Percentiles rank a stretch among this genome's conserved stretches.
phyloP scores from a whole-genome alignment of 306 rosid species.

The Cyamopsis tetragonoloba region DNA sequence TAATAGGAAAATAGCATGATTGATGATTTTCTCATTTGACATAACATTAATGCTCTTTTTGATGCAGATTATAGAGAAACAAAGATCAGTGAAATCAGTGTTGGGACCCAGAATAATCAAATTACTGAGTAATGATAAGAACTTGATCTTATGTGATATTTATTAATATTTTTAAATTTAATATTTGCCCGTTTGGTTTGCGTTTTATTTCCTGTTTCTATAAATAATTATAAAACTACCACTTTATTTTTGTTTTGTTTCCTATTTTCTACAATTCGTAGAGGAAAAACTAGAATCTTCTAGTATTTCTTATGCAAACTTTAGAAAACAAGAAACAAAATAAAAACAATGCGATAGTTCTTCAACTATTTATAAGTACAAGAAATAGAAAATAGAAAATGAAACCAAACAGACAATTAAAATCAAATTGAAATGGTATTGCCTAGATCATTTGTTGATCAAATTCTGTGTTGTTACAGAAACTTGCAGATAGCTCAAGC shows the following conservation, averaged over 20 bases:
- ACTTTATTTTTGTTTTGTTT: no score
- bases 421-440: constrained; percentile 27
- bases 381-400: no score
- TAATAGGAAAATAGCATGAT: constrained; percentile 13
- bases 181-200: no score
- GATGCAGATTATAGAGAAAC: constrained; percentile 51
- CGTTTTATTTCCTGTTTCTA: no score
- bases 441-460: constrained; percentile 29
- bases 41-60: constrained; percentile 6
- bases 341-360: no score
- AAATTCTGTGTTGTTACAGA: constrained; percentile 40
- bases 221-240: no score
- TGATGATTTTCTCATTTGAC: constrained; percentile 13
- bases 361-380: no score
- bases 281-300: no score
- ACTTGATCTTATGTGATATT: constrained; percentile 26
- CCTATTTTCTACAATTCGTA: no score
- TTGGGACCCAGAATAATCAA: constrained; percentile 44
- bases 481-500: constrained; percentile 69
- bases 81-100: constrained; percentile 50
- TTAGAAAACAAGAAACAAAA: no score
- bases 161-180: constrained; percentile 13
- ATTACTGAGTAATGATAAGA: constrained; percentile 62
- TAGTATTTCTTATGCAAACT: no score
- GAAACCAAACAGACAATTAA: no score